Base-by-base conservation (phyloP, 2,329 filamentous ascomycete species). In the Penicillium crustosum region DNA sequence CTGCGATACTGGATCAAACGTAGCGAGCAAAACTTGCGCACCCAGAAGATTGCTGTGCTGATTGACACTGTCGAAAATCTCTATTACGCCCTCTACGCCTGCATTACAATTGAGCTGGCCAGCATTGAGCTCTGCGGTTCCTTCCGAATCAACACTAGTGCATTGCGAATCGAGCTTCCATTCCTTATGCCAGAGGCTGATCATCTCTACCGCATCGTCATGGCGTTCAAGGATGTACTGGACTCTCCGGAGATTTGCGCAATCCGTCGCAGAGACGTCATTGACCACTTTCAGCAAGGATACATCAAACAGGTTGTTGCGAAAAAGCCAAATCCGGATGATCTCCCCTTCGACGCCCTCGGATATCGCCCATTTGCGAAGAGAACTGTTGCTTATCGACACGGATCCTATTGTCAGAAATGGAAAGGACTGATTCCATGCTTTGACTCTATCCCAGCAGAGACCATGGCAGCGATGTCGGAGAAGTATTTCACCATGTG, bases 21-120 rank as follows among this genome's bases (percentile, higher is more conserved):
- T 13, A 68, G 68, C 3, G 75, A 78, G 53, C 49, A 59, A 23
- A 53, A 70, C 17, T 57, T 75, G 21, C 60, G 55, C 23, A 66
- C 67, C n/a, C 56, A 67, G 4, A 69, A 68, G 6, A 62, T 73
- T 17, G 45, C 58, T 23, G 58, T 63, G 6, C 64, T 78, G n/a
- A 68, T 76, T 44, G 64, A 68, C n/a, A 67, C 63, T 13, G 62
- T 69, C 19, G 73, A 77, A 50, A 70, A 71, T 27, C 64, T 77
- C 8, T 77, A 69, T 52, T 76, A 76, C 53, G 64, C 69, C 12
- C 52, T 76, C 25, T 75, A 74, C 52, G 65, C 75, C 2, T 67
- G 73, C 35, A 47, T 78, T 7, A 65, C 71, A n/a, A 67, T 73
- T 43, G 75, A 78, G 51, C 70, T 77, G 36, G 68, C 67, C 6